Conservation (phyloP, 1,139 yeast species). For the Yamadazyma blattariae region DNA sequence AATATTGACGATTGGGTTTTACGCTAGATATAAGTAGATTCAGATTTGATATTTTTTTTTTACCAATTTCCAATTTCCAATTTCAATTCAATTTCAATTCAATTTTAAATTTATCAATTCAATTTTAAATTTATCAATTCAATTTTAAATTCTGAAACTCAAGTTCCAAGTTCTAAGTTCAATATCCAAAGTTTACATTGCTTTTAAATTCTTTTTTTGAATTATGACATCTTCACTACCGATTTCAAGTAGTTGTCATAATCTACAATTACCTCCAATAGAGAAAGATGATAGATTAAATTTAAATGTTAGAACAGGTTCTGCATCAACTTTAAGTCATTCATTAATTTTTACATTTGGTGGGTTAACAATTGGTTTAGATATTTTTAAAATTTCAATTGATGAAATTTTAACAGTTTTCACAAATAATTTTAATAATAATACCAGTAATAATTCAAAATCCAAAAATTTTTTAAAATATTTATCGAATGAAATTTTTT, state of each 20-base stretch:
- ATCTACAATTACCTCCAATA: constrained; percentile 44
- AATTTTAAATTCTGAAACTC: too few relatives aligned
- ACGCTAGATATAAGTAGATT: too few relatives aligned
- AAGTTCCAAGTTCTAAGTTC: too few relatives aligned
- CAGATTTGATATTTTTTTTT: too few relatives aligned
- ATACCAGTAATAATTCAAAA: constrained; percentile 24
- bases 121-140: too few relatives aligned
- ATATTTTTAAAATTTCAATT: constrained; percentile 37
- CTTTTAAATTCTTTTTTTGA: too few relatives aligned
- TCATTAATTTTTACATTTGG: constrained; percentile 64
- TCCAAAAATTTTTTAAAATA: constrained; percentile 36
- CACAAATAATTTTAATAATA: constrained; percentile 20
- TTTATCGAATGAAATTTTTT: constrained; percentile 56
- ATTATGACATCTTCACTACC: constrained; percentile 22
- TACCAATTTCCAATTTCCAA: too few relatives aligned
- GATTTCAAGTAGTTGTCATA: constrained; percentile 48
- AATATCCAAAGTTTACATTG: too few relatives aligned
- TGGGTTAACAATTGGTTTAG: constrained; percentile 63
- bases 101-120: too few relatives aligned
- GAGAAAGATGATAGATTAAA: constrained; percentile 46
- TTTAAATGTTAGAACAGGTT: constrained; percentile 64
- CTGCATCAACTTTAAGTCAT: constrained; percentile 54
- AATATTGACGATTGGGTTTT: too few relatives aligned
- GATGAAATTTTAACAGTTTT: constrained; percentile 27
- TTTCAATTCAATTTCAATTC: too few relatives aligned